Percentiles rank a stretch among this genome's conserved stretches.
These are phyloP conservation scores for Melampsora occidentalis DNA, from an alignment of 1,284 basidiomycete genomes.

Conservation along the genomic window DNA sequence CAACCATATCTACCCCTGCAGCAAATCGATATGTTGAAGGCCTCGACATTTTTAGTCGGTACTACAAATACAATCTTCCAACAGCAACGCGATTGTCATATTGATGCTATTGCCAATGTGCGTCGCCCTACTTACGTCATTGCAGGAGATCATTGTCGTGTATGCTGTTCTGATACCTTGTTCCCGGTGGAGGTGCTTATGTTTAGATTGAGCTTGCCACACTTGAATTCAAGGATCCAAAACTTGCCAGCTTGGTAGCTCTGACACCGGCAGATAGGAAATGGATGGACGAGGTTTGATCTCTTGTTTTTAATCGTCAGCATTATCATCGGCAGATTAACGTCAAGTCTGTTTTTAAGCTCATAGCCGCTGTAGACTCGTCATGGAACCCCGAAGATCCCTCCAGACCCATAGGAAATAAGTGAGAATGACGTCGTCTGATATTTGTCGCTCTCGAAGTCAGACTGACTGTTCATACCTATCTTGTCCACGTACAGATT, in stretches of 20 bases:
- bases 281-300: slow-evolving; percentile 74
- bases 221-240: slow-evolving; percentile 79
- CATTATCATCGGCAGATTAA: background rate
- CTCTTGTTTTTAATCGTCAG: background rate
- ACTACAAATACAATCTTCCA: slow-evolving; percentile 96
- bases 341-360: slow-evolving; percentile 44
- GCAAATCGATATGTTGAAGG: slow-evolving; percentile 82
- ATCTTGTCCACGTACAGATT: slow-evolving; percentile 24
- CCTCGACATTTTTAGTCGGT: slow-evolving; percentile 76
- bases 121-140: slow-evolving; percentile 50
- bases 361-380: slow-evolving; percentile 75
- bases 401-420: slow-evolving; percentile 62
- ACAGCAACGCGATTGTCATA: slow-evolving; percentile 74
- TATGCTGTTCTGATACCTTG: background rate
- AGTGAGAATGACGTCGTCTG: slow-evolving; percentile 57
- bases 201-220: slow-evolving; percentile 73
- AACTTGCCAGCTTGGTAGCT: slow-evolving; percentile 70
- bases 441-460: background rate
- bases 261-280: slow-evolving; percentile 90
- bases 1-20: slow-evolving; percentile 96
- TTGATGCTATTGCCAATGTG: slow-evolving; percentile 88
- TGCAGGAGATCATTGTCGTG: background rate
- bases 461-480: slow-evolving; percentile 7
- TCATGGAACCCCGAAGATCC: slow-evolving; percentile 69
- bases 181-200: background rate